Evolutionary conservation across 345 rosid species (phyloP).

Genomic region (Raphanus sativus): DNA sequence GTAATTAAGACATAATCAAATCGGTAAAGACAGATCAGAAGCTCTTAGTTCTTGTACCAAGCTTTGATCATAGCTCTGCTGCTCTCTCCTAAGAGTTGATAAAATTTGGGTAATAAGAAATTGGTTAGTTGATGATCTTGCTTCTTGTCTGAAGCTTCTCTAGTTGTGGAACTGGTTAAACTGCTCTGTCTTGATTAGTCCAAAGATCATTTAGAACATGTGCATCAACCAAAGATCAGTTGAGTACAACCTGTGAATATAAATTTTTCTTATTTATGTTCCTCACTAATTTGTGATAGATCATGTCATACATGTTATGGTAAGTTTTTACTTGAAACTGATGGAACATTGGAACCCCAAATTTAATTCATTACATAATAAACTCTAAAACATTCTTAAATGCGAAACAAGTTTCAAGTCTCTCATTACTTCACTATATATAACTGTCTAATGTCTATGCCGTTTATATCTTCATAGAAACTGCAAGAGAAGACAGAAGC

Average conservation of each 20-base stretch:
- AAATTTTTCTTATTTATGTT: background rate
- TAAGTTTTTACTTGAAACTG: background rate
- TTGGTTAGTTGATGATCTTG: background rate
- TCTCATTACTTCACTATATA: background rate
- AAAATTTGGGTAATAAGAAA: background rate
- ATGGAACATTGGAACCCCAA: background rate
- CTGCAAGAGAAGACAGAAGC: background rate
- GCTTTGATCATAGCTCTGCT: background rate
- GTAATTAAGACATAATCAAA: constrained; percentile 1
- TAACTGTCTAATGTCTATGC: background rate
- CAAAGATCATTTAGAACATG: background rate
- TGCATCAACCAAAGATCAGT: background rate
- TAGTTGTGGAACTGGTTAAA: background rate
- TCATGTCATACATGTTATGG: background rate
- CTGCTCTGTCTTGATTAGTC: background rate
- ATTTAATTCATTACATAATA: background rate
- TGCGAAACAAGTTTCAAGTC: constrained; percentile 2
- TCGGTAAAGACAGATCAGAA: background rate
- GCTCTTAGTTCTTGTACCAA: background rate
- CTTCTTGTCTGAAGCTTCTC: background rate
- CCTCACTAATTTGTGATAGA: background rate
- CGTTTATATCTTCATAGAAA: background rate
- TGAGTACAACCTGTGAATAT: background rate
- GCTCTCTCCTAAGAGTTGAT: background rate
- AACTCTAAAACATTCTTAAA: background rate